Conservation (phyloP, 306 rosid genomes). For the Dalbergia cultrata region DNA sequence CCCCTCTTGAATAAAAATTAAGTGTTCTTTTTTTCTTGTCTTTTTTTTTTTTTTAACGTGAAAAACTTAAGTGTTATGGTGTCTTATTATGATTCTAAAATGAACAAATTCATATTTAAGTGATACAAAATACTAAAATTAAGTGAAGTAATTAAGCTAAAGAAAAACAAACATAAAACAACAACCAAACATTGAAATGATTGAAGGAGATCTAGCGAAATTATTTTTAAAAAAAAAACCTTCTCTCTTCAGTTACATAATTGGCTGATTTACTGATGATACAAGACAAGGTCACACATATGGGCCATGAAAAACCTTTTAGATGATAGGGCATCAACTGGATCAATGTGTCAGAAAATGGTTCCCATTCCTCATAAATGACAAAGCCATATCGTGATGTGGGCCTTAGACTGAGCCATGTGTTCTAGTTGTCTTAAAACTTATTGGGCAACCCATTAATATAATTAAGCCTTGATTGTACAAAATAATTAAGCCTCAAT, state of each 20-base stretch:
- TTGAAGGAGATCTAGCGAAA: no score
- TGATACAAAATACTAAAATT: no score
- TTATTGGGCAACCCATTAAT: not conserved
- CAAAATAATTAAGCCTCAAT: no score
- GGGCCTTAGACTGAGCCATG: not conserved
- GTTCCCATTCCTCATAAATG: constrained; percentile 2
- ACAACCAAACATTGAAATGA: no score
- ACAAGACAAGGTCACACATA: not conserved
- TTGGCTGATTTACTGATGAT: not conserved
- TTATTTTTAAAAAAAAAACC: not conserved
- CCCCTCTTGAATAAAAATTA: no score
- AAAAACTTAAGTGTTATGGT: no score
- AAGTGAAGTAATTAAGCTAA: no score
- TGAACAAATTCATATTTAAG: no score
- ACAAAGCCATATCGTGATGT: not conserved
- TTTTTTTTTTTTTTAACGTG: no score
- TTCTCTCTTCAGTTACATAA: not conserved
- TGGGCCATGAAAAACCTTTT: not conserved
- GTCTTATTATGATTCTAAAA: no score
- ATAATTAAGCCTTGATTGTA: not conserved
- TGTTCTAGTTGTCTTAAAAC: not conserved
- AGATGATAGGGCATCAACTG: not conserved
- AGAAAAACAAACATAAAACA: no score
- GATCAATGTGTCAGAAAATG: constrained; percentile 11
- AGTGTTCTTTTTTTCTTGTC: no score